These are phyloP conservation scores for Chiua virens DNA, from an alignment of 768 basidiomycete species.

Conservation along the genomic window DNA sequence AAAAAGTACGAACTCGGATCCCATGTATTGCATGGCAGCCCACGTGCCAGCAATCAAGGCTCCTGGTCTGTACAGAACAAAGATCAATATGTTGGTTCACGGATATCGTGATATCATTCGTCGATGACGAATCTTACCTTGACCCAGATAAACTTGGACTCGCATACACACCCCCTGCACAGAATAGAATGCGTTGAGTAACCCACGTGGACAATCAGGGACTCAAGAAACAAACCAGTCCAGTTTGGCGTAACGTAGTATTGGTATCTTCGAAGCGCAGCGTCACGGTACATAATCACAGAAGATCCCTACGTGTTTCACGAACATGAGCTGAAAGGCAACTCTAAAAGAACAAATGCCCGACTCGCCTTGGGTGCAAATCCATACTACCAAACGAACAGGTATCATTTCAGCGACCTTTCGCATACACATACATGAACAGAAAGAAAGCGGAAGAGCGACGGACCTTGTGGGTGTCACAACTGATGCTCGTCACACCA, in stretches of 20 bases:
- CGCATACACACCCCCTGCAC: slow-evolving; percentile 80
- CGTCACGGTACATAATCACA: slow-evolving; percentile 90
- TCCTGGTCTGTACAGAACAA: slow-evolving; percentile 62
- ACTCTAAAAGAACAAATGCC: background rate
- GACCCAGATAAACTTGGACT: slow-evolving; percentile 90
- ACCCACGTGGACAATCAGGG: background rate
- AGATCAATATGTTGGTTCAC: background rate
- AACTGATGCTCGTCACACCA: slow-evolving; percentile 93
- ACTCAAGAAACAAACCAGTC: slow-evolving; percentile 50
- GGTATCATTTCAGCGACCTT: slow-evolving; percentile 1
- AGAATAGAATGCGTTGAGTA: background rate
- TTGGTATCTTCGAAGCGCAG: slow-evolving; percentile 74
- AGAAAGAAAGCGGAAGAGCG: background rate
- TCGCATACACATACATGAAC: background rate
- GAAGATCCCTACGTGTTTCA: slow-evolving; percentile 68
- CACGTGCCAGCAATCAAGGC: slow-evolving; percentile 92
- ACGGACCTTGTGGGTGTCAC: slow-evolving; percentile 89
- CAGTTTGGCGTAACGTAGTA: slow-evolving; percentile 85
- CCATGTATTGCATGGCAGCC: slow-evolving; percentile 96
- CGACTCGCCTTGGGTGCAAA: slow-evolving; percentile 82
- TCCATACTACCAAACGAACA: slow-evolving; percentile 60
- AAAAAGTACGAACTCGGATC: slow-evolving; percentile 60
- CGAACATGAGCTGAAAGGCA: background rate
- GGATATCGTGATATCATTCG: background rate
- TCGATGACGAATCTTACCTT: slow-evolving; percentile 48